Evolutionary conservation across 192 early-diverging fungal species (phyloP).

Genomic region (Backusella liffmaniae): DNA sequence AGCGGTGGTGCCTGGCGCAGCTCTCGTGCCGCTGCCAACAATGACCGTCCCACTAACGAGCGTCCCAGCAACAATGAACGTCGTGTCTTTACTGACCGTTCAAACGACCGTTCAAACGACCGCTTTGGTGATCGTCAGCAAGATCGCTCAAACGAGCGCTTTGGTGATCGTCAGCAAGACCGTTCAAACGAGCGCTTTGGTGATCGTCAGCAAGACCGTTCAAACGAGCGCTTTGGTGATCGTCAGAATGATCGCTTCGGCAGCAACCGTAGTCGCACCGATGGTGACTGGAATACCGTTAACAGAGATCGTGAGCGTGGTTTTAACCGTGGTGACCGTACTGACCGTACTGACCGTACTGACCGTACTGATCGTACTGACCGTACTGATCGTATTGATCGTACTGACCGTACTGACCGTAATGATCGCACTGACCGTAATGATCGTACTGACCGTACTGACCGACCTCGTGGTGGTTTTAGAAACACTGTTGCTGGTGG

Average conservation of each 20-base stretch:
- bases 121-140: neutral
- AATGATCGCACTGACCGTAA: neutral
- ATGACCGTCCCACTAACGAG: neutral
- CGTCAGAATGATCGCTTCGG: neutral
- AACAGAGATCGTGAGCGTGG: neutral
- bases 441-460: neutral
- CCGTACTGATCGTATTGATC: neutral
- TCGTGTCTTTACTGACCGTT: neutral
- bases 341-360: neutral
- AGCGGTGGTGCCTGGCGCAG: slow-evolving; percentile 8
- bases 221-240: too few relatives aligned
- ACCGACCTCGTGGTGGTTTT: neutral
- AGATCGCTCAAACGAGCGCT: neutral
- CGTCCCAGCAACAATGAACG: neutral
- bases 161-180: neutral
- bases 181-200: neutral
- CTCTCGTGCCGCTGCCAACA: neutral
- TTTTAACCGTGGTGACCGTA: neutral
- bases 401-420: neutral
- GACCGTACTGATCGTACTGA: neutral
- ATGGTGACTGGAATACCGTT: neutral
- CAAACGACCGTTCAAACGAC: neutral
- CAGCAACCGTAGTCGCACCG: neutral
- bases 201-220: neutral
- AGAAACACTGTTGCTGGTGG: neutral